Evolutionary conservation across 202 grass and related monocot genomes (phyloP).

Genomic region (Setaria italica): DNA sequence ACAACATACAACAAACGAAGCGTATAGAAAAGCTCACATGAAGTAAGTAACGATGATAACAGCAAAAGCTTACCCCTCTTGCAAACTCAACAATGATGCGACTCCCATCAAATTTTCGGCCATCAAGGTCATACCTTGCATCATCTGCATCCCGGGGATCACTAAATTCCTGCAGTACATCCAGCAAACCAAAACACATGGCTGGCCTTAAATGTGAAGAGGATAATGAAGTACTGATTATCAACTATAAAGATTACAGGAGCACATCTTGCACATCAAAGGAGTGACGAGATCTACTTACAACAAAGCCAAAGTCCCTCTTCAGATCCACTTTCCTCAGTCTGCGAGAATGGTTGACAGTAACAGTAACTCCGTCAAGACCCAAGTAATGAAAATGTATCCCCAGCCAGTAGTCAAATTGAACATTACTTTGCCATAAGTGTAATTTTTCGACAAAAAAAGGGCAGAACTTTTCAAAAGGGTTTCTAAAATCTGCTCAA

Average conservation of each 20-base stretch:
- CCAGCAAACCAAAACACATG: slow-evolving; percentile 39
- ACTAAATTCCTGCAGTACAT: slow-evolving; percentile 69
- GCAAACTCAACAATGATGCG: slow-evolving; percentile 85
- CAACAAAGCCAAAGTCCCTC: slow-evolving; percentile 87
- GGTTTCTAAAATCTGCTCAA: slow-evolving; percentile 54
- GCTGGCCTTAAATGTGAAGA: slow-evolving; percentile 37
- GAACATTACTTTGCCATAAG: slow-evolving; percentile 50
- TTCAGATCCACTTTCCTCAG: slow-evolving; percentile 88
- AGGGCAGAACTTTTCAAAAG: slow-evolving; percentile 55
- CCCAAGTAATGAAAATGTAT: slow-evolving; percentile 55
- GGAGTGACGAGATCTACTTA: slow-evolving; percentile 50
- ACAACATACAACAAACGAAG: slow-evolving; percentile 26
- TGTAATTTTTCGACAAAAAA: slow-evolving; percentile 56
- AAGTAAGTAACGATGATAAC: slow-evolving; percentile 33
- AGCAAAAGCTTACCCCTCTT: slow-evolving; percentile 67
- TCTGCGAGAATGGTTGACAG: slow-evolving; percentile 73
- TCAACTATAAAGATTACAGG: slow-evolving; percentile 3
- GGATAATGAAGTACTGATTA: slow-evolving; percentile 27
- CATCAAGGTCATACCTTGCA: slow-evolving; percentile 81
- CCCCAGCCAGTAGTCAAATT: slow-evolving; percentile 47
- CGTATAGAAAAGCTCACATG: slow-evolving; percentile 16
- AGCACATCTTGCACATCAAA: slow-evolving; percentile 20
- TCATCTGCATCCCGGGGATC: slow-evolving; percentile 90
- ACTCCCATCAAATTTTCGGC: slow-evolving; percentile 74
- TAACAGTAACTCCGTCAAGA: slow-evolving; percentile 72